Evolutionary conservation across 345 rosid genomes (phyloP), one percentile per base, ranked within the genome.

Genomic region (Nephelium lappaceum): DNA sequence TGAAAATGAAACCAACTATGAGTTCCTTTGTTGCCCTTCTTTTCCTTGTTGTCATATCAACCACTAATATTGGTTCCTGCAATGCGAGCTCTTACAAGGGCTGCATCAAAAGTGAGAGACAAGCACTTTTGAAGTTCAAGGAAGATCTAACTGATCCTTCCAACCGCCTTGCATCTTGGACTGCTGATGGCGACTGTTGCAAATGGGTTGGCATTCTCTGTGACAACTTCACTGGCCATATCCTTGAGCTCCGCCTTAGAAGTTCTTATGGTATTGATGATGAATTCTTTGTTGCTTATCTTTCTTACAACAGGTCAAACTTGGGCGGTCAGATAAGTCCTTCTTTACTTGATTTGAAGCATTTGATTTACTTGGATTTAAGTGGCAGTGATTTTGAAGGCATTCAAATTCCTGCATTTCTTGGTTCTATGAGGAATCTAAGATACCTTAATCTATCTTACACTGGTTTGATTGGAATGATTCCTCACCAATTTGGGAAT

Each of bases 81-180:
- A 27, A 64, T 25, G 67, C 19, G 27, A 25, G n/a, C 41, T 8
- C 41, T 12, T 12, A 5, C 19, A 5, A 14, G 15, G 67, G 8
- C 8, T 64, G 68, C 42, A 64, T 5, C 8, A 3, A 27, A 6
- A 31, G 42, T 27, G 68, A 27, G 68, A 25, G n/a, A 27, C 19
- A 11, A 64, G 42, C 68, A 64, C 68, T 64, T 64, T 12, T 64
- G 15, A 64, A 21, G 42, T 64, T 64, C 68, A 64, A 64, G 68
- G n/a, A 64, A 3, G 41, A 64, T 27, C n/a, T 64, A 7, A 12
- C 5, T 0, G 68, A 64, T 64, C 9, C 68, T 64, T 64, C 68
- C 1, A 27, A 27, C 18, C 21, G 42, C 1, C 68, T 64, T 14
- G 6, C 68, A 11, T 64, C 68, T 27, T 64, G 68, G 68, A 25